Percentiles rank a stretch among this genome's conserved stretches.
Evolutionary conservation across 305 asterid genomes (phyloP).

Genomic region (Coffea humblotiana): DNA sequence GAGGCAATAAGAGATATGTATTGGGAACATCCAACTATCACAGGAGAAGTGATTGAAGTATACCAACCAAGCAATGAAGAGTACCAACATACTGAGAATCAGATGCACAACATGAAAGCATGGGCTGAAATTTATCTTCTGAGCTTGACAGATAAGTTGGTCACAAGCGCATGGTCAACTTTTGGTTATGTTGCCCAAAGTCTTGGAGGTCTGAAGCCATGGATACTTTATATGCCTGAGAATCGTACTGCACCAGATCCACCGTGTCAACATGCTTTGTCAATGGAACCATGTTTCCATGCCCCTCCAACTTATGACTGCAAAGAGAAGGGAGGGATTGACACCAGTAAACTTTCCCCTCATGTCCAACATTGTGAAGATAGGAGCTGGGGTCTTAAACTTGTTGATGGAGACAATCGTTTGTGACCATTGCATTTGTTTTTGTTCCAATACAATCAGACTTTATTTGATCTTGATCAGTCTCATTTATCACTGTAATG

Average conservation of each 20-base stretch:
- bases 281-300: constrained; percentile 90
- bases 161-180: constrained; percentile 87
- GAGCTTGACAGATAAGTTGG: constrained; percentile 74
- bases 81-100: constrained; percentile 54
- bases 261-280: constrained; percentile 52
- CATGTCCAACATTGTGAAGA: constrained; percentile 88
- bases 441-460: no score
- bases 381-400: constrained; percentile 70
- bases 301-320: constrained; percentile 75
- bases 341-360: constrained; percentile 42
- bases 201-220: constrained; percentile 80
- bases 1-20: constrained; percentile 58
- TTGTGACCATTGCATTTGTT: no score
- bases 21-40: constrained; percentile 56
- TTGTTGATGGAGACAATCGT: no score
- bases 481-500: no score
- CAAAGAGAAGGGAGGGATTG: constrained; percentile 29
- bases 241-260: constrained; percentile 55
- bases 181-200: constrained; percentile 97
- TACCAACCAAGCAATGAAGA: constrained; percentile 81
- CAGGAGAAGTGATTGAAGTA: constrained; percentile 56
- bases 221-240: constrained; percentile 70
- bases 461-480: no score
- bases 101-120: constrained; percentile 60
- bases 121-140: constrained; percentile 89